Percentiles rank a stretch among this genome's conserved stretches.
phyloP scores from a whole-genome alignment of 2,329 filamentous ascomycete genomes.

The Diaporthe sp. region DNA sequence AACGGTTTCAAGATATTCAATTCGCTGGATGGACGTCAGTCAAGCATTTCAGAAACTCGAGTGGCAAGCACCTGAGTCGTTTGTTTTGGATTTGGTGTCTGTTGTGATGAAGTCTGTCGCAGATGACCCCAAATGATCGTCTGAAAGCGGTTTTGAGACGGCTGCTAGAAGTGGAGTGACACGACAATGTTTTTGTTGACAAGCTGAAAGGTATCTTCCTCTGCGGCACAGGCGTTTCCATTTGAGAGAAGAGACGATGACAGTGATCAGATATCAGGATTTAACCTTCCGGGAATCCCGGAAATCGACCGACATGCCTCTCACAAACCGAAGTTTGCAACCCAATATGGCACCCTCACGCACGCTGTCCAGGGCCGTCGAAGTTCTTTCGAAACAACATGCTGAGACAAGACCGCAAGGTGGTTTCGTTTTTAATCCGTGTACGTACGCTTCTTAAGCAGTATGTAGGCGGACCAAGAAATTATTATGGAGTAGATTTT shows the following conservation, averaged over 20 bases:
- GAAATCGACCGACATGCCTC: not conserved
- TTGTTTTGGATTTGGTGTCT: not conserved
- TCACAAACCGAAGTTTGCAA: not conserved
- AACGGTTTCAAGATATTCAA: accelerated
- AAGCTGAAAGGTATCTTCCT: no score
- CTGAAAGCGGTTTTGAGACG: no score
- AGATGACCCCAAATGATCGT: not conserved
- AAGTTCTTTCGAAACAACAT: not conserved
- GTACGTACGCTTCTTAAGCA: no score
- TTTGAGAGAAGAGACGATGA: not conserved
- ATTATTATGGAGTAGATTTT: not conserved
- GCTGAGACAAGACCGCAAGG: no score
- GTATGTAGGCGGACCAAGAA: no score
- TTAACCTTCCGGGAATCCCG: not conserved
- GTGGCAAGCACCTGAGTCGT: not conserved
- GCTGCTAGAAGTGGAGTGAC: not conserved
- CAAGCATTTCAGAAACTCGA: not conserved
- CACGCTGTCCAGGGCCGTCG: not conserved
- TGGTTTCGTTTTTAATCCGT: not conserved
- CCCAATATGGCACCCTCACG: not conserved
- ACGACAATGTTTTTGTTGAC: not conserved
- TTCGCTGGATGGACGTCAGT: not conserved
- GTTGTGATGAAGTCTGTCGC: no score
- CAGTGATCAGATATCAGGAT: not conserved
- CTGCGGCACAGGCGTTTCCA: not conserved